These are phyloP conservation scores for Fusarium sp. DNA, from an alignment of 2,329 filamentous ascomycete species.

Conservation along the genomic window DNA sequence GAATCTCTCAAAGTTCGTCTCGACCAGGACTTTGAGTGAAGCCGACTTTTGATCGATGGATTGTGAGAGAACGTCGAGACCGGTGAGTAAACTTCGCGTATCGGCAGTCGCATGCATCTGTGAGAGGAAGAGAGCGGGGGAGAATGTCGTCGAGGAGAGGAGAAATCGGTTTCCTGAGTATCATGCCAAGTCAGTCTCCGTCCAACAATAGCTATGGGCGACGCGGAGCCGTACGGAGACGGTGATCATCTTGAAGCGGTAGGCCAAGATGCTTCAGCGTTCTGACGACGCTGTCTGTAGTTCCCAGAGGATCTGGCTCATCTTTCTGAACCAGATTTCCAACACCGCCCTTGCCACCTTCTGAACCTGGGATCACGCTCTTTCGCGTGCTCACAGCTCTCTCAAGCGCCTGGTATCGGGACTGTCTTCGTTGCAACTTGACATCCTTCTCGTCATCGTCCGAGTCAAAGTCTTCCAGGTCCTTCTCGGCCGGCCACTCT, in stretches of 20 bases:
- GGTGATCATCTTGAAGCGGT: constrained; percentile 84
- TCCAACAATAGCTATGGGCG: constrained; percentile 6
- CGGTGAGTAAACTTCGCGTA: constrained; percentile 82
- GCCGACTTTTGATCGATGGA: constrained; percentile 99
- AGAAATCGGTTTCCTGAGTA: constrained; percentile 86
- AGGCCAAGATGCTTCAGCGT: constrained; percentile 82
- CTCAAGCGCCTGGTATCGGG: constrained; percentile 87
- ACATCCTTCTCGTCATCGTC: constrained; percentile 64
- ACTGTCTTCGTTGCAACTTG: constrained; percentile 72
- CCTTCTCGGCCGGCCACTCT: constrained; percentile 87
- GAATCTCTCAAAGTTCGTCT: constrained; percentile 98
- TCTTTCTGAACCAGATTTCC: constrained; percentile 89
- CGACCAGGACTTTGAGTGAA: constrained; percentile 93
- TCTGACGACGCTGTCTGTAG: constrained; percentile 85
- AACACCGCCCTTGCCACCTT: constrained; percentile 73
- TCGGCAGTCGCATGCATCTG: constrained; percentile 90
- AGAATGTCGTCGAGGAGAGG: constrained; percentile 95
- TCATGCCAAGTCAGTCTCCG: constrained; percentile 31
- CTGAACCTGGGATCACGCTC: constrained; percentile 73
- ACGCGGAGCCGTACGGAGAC: constrained; percentile 70
- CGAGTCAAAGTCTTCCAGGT: constrained; percentile 72
- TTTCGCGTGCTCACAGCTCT: constrained; percentile 77
- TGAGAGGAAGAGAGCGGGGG: constrained; percentile 89
- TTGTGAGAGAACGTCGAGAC: constrained; percentile 85
- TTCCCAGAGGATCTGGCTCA: constrained; percentile 92